Evolutionary conservation across 371 early-diverging fungal species (phyloP).

Genomic region (Haplosporangium sp.): DNA sequence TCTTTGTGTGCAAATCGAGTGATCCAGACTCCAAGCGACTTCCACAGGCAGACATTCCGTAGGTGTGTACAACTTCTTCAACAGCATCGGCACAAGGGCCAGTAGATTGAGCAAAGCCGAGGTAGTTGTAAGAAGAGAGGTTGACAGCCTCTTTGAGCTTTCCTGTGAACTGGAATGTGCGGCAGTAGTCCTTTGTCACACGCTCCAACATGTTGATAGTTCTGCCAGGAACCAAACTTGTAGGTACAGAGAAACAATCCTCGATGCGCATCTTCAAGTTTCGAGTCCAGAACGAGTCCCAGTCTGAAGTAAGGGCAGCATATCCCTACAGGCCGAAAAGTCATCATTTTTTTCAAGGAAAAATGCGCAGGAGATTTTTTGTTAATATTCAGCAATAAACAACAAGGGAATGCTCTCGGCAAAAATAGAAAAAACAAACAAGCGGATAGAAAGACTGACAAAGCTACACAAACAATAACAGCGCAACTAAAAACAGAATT

Average conservation of each 20-base stretch:
- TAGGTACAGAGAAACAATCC: constrained; percentile 98
- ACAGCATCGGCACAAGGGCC: constrained; percentile 96
- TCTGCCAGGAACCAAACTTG: constrained; percentile 96
- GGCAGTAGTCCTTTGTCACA: constrained; percentile 84
- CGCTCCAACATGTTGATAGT: constrained; percentile 91
- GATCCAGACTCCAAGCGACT: constrained; percentile 78
- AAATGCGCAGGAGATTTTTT: neutral
- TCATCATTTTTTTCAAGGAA: neutral
- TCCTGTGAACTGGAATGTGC: constrained; percentile 90
- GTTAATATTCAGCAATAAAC: neutral
- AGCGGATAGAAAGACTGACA: too few species aligned
- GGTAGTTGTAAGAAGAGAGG: constrained; percentile 99
- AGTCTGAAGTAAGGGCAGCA: constrained; percentile 93
- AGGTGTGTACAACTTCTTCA: constrained; percentile 71
- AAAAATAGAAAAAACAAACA: neutral
- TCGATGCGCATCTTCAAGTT: constrained; percentile 94
- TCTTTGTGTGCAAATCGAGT: constrained; percentile 75
- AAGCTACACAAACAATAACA: too few species aligned
- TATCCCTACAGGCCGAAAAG: constrained; percentile 68
- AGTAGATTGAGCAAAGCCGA: constrained; percentile 96
- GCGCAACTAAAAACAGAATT: neutral
- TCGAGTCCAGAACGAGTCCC: constrained; percentile 98
- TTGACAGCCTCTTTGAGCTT: constrained; percentile 89
- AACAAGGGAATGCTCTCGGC: neutral
- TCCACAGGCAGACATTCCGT: constrained; percentile 78